A percentile compares a stretch with the other conserved stretches of the same genome.
Evolutionary conservation across 306 rosid species (phyloP).

Genomic region (Fragaria iinumae): DNA sequence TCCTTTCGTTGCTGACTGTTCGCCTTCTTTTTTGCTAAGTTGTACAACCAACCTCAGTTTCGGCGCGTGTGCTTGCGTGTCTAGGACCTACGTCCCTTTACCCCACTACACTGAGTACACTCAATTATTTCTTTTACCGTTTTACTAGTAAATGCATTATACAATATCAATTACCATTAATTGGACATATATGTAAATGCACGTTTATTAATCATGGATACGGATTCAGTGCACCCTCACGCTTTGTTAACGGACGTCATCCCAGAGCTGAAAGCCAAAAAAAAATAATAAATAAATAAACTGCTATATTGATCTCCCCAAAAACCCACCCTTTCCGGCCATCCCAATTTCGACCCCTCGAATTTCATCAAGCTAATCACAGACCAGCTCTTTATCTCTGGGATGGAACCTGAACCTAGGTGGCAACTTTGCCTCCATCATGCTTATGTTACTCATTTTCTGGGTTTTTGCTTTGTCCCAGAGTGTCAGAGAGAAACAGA

Average conservation of each 20-base stretch:
- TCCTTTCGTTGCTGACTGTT: slow-evolving; percentile 23
- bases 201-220: too few species aligned
- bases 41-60: background rate
- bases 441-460: slow-evolving; percentile 71
- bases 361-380: slow-evolving; percentile 67
- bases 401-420: slow-evolving; percentile 97
- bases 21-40: background rate
- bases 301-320: too few species aligned
- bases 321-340: too few species aligned
- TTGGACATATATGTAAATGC: too few species aligned
- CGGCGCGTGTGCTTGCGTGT: slow-evolving; percentile 15
- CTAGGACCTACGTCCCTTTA: background rate
- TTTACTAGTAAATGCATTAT: too few species aligned
- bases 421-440: slow-evolving; percentile 80
- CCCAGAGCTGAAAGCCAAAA: too few species aligned
- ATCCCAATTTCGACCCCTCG: too few species aligned
- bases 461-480: background rate
- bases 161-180: too few species aligned
- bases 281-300: too few species aligned
- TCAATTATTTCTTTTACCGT: background rate
- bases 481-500: background rate
- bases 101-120: background rate
- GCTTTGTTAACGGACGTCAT: too few species aligned
- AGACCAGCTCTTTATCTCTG: slow-evolving; percentile 85
- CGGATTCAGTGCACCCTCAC: too few species aligned